A percentile compares a stretch with the other conserved stretches of the same genome.
These are phyloP conservation scores for Diplodia intermedia DNA, from an alignment of 2,329 filamentous ascomycete species.

Conservation along the genomic window DNA sequence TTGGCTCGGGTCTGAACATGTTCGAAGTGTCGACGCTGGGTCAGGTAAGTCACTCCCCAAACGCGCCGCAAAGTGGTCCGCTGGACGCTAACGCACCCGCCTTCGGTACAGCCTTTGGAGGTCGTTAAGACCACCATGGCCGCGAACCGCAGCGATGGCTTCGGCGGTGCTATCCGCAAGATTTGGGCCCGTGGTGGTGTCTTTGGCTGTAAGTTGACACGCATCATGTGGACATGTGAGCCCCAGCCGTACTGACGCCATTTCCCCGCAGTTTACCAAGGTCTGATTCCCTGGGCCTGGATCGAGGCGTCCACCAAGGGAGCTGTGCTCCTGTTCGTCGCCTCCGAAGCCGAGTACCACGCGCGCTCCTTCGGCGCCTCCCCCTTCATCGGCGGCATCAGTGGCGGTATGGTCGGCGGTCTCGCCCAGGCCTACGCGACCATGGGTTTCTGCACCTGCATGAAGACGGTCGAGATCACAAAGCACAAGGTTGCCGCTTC, in stretches of 20 bases:
- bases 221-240: not conserved
- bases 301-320: conserved; percentile 99
- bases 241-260: conserved; percentile 9
- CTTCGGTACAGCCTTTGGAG: conserved; percentile 78
- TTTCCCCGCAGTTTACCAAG: conserved; percentile 83
- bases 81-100: conserved; percentile 51
- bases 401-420: conserved; percentile 90
- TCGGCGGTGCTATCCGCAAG: conserved; percentile 78
- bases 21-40: conserved; percentile 82
- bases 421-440: conserved; percentile 98
- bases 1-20: conserved; percentile 92
- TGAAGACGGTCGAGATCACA: conserved; percentile 99
- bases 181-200: conserved; percentile 95
- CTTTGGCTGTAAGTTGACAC: conserved; percentile 80
- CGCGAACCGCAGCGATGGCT: conserved; percentile 89
- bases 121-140: conserved; percentile 99
- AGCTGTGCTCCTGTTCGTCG: conserved; percentile 97
- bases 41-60: conserved; percentile 57
- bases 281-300: conserved; percentile 99
- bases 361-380: conserved; percentile 81
- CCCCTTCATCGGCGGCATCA: conserved; percentile 88
- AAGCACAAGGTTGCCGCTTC: conserved; percentile 90
- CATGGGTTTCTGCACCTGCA: conserved; percentile 99
- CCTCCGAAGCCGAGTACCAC: conserved; percentile 96
- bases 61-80: not conserved